Percentiles rank a stretch among this genome's conserved stretches.
These are phyloP conservation scores for Xylariaceae sp. DNA, from an alignment of 2,329 filamentous ascomycete genomes.

Conservation along the genomic window DNA sequence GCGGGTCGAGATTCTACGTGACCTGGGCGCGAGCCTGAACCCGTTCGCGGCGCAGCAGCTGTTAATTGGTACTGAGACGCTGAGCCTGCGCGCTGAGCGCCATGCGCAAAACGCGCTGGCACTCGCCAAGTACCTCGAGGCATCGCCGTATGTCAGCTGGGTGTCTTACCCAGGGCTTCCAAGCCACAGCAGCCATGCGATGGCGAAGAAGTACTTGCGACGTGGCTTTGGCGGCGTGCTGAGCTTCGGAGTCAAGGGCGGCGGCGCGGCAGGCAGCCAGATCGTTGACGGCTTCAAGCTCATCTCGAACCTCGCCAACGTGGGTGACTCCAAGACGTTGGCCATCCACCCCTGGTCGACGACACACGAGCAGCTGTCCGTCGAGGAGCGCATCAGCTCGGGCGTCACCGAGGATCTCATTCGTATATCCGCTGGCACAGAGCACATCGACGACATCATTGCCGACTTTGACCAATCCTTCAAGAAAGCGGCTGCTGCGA, in stretches of 20 bases:
- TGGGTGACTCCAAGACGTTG: slow-evolving; percentile 91
- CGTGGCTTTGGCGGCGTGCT: slow-evolving; percentile 86
- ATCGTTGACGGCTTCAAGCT: slow-evolving; percentile 93
- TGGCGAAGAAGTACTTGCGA: slow-evolving; percentile 82
- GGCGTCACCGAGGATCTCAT: slow-evolving; percentile 90
- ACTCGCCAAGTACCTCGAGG: slow-evolving; percentile 78
- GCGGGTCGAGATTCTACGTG: slow-evolving; percentile 84
- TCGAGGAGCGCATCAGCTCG: slow-evolving; percentile 71
- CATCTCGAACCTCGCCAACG: slow-evolving; percentile 93
- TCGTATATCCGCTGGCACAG: slow-evolving; percentile 89
- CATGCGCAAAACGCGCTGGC: slow-evolving; percentile 80
- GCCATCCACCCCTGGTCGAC: slow-evolving; percentile 95
- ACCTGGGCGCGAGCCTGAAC: slow-evolving; percentile 77
- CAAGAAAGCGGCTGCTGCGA: slow-evolving; percentile 51
- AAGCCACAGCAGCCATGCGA: slow-evolving; percentile 72
- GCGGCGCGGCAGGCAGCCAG: slow-evolving; percentile 74
- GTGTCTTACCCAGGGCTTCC: slow-evolving; percentile 88
- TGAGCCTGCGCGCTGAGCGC: slow-evolving; percentile 79
- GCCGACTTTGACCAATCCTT: slow-evolving; percentile 93
- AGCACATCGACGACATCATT: slow-evolving; percentile 97
- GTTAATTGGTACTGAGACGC: slow-evolving; percentile 81
- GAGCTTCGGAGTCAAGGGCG: slow-evolving; percentile 90
- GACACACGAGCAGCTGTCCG: slow-evolving; percentile 84
- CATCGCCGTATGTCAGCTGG: slow-evolving; percentile 81
- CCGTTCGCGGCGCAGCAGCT: slow-evolving; percentile 93